A percentile compares a stretch with the other conserved stretches of the same genome.
These are phyloP conservation scores for Wickerhamomyces chaumierensis DNA, from an alignment of 805 yeast species.

Conservation along the genomic window DNA sequence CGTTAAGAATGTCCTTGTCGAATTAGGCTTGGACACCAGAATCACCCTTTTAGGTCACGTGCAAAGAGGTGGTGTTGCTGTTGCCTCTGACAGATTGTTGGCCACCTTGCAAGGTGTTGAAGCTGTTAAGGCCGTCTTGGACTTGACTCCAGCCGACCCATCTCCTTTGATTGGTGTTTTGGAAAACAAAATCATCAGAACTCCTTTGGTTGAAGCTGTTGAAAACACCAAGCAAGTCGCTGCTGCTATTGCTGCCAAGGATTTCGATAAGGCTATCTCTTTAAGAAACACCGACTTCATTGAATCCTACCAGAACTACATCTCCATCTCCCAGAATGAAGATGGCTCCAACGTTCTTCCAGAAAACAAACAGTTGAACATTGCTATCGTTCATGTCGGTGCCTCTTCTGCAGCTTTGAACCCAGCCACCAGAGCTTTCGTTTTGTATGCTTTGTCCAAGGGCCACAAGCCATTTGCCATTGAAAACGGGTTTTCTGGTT, in stretches of 20 bases:
- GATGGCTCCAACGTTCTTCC: constrained; percentile 54
- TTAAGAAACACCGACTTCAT: constrained; percentile 62
- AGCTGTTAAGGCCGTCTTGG: constrained; percentile 67
- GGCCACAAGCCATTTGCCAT: constrained; percentile 68
- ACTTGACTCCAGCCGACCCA: constrained; percentile 56
- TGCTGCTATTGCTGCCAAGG: constrained; percentile 48
- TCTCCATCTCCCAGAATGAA: constrained; percentile 58
- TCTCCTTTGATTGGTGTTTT: constrained; percentile 70
- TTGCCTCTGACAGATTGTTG: constrained; percentile 58
- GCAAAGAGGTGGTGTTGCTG: constrained; percentile 78
- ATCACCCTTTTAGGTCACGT: constrained; percentile 72
- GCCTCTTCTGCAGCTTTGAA: constrained; percentile 76
- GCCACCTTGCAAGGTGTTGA: constrained; percentile 79
- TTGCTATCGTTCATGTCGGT: constrained; percentile 67
- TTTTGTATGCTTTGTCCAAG: constrained; percentile 61
- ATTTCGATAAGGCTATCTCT: constrained; percentile 59
- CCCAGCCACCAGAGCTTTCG: constrained; percentile 66
- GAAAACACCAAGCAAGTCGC: constrained; percentile 63
- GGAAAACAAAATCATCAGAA: constrained; percentile 59
- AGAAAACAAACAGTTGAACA: constrained; percentile 39
- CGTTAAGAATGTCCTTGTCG: constrained; percentile 55
- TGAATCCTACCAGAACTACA: constrained; percentile 51
- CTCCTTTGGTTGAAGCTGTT: constrained; percentile 66
- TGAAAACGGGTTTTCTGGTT: constrained; percentile 65
- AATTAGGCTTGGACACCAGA: constrained; percentile 65